phyloP scores from a whole-genome alignment of 352 stramenopile genomes.

The Phytophthora citrophthora region DNA sequence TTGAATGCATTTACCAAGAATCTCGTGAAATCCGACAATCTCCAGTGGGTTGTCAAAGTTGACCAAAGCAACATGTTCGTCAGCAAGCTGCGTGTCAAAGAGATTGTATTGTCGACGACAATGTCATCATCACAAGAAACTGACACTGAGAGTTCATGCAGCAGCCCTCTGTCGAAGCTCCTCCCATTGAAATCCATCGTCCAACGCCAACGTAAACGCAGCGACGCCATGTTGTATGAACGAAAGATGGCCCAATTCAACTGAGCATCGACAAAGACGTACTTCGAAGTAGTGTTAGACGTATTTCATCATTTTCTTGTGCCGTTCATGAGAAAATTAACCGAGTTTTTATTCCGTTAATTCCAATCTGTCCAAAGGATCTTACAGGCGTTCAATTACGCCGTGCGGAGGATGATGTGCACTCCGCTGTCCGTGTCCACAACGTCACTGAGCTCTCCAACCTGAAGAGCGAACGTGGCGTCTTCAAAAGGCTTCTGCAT shows the following conservation, averaged over 20 bases:
- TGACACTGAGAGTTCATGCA: no score
- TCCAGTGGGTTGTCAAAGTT: constrained; percentile 52
- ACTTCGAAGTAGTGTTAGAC: neutral
- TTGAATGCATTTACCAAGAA: constrained; percentile 62
- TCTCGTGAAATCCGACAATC: constrained; percentile 49
- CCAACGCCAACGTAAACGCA: constrained; percentile 9
- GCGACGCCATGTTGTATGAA: constrained; percentile 2
- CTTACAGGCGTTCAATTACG: constrained; percentile 38
- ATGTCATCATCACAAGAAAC: no score
- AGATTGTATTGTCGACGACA: neutral
- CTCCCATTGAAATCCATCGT: constrained; percentile 12
- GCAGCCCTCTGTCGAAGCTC: constrained; percentile 2
- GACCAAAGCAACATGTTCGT: constrained; percentile 17
- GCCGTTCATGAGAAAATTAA: constrained; percentile 4
- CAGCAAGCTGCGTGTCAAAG: constrained; percentile 8
- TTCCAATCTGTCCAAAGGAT: constrained; percentile 1
- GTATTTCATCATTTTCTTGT: constrained; percentile 9
- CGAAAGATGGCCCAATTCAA: constrained; percentile 15
- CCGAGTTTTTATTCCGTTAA: constrained; percentile 16
- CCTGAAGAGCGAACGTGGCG: constrained; percentile 89
- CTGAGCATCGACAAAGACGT: neutral
- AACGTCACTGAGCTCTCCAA: constrained; percentile 94
- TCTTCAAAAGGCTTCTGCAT: constrained; percentile 95
- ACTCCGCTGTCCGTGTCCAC: constrained; percentile 96
- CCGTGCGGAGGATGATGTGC: constrained; percentile 96